Percentiles rank a stretch among this genome's conserved stretches.
These are phyloP conservation scores for Medicago ruthenica DNA, from an alignment of 306 rosid genomes.

Conservation along the genomic window DNA sequence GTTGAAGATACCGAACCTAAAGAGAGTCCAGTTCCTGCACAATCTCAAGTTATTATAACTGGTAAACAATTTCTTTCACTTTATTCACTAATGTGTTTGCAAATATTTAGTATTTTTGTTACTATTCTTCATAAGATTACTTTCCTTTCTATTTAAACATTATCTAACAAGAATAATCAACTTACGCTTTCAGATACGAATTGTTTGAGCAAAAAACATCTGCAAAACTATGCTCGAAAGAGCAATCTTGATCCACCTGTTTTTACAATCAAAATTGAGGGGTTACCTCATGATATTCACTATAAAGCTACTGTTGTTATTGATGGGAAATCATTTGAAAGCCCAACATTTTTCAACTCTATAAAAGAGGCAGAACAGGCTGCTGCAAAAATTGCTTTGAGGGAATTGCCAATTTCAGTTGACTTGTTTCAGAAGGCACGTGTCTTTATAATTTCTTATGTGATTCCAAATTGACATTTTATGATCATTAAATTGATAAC, in stretches of 20 bases:
- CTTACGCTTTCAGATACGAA: conserved; percentile 34
- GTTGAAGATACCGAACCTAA: not conserved
- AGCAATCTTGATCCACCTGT: conserved; percentile 40
- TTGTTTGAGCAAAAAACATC: conserved; percentile 37
- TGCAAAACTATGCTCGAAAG: conserved; percentile 39
- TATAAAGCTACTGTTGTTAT: conserved; percentile 42
- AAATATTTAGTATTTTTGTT: not conserved
- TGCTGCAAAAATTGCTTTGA: conserved; percentile 44
- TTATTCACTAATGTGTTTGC: not conserved
- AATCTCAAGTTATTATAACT: conserved; percentile 1
- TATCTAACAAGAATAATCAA: conserved; percentile 6
- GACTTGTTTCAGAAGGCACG: conserved; percentile 50
- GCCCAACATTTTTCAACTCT: conserved; percentile 32
- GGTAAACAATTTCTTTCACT: conserved; percentile 40
- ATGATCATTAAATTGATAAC: not conserved
- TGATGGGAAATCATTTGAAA: conserved; percentile 43
- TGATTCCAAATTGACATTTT: not conserved
- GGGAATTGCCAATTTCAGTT: conserved; percentile 35
- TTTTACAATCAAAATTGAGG: conserved; percentile 20
- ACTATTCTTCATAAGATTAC: not conserved
- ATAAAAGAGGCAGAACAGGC: conserved; percentile 47
- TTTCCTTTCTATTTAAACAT: not conserved
- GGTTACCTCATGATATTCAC: conserved; percentile 25
- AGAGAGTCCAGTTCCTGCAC: conserved; percentile 11
- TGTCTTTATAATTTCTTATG: conserved; percentile 1